Evolutionary conservation across 129 eudicot species (phyloP).

Genomic region (Oenanthe sinensis): DNA sequence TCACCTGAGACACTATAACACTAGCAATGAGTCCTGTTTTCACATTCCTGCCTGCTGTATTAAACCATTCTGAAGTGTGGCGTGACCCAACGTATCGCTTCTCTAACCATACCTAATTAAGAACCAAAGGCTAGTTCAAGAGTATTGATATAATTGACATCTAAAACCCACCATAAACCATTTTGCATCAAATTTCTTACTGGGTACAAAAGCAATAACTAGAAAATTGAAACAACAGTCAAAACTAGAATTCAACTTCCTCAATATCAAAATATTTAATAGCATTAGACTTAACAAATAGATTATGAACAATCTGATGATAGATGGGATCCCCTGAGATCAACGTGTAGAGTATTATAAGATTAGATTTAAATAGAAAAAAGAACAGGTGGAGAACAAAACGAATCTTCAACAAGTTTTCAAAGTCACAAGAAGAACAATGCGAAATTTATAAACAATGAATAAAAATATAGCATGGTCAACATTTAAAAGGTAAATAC

Average conservation of each 20-base stretch:
- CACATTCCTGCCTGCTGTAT: slow-evolving; percentile 94
- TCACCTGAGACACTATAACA: slow-evolving; percentile 97
- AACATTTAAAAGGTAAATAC: not conserved
- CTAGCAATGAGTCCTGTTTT: slow-evolving; percentile 99
- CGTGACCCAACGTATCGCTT: slow-evolving; percentile 89
- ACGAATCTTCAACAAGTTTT: too few species aligned
- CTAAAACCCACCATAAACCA: not conserved
- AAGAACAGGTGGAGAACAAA: too few species aligned
- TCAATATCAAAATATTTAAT: too few species aligned
- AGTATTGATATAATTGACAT: not conserved
- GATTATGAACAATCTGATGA: not conserved
- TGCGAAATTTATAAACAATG: not conserved
- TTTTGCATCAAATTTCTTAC: not conserved
- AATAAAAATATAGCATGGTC: not conserved
- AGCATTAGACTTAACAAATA: not conserved
- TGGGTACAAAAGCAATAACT: not conserved
- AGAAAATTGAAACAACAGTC: not conserved
- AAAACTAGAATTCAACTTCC: not conserved
- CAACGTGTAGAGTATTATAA: not conserved
- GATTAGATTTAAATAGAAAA: not conserved
- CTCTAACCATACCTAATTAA: slow-evolving; percentile 83
- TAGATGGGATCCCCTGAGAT: too few species aligned
- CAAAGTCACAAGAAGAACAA: not conserved
- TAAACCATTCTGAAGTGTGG: slow-evolving; percentile 98
- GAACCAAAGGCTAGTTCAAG: not conserved